Conservation (phyloP, 208 protist genomes). For the Trypanosoma lewisi region DNA sequence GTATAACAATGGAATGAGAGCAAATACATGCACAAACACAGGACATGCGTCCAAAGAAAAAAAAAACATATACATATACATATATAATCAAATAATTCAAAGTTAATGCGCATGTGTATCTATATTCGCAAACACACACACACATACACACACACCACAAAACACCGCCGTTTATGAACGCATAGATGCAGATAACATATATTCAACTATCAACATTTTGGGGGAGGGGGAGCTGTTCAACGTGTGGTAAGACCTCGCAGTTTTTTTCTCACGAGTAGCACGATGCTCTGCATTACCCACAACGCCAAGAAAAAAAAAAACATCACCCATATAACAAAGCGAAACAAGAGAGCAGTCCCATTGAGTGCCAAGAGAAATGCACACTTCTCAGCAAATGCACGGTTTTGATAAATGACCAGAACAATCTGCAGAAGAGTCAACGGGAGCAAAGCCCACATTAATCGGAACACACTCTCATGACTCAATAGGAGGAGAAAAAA, state of each 20-base stretch:
- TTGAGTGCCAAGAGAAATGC: background rate
- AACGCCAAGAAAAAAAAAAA: slow-evolving; percentile 10
- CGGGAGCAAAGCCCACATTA: slow-evolving; percentile 37
- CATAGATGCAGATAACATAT: too few relatives aligned
- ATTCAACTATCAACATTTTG: too few relatives aligned
- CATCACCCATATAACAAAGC: slow-evolving; percentile 1
- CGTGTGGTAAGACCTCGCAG: background rate
- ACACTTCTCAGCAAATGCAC: background rate
- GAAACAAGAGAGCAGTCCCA: background rate
- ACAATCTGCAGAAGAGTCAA: slow-evolving; percentile 34
- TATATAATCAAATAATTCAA: too few relatives aligned
- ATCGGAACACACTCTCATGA: slow-evolving; percentile 16
- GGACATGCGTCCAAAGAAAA: too few relatives aligned
- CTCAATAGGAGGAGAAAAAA: slow-evolving; percentile 25
- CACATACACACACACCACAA: too few relatives aligned
- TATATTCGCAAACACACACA: too few relatives aligned
- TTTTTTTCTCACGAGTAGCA: background rate
- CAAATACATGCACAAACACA: too few relatives aligned
- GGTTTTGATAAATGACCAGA: slow-evolving; percentile 21
- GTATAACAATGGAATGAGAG: too few relatives aligned
- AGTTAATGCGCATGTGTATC: too few relatives aligned
- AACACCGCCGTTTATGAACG: too few relatives aligned
- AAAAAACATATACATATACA: too few relatives aligned
- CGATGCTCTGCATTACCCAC: background rate
- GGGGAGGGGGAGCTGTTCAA: too few relatives aligned